phyloP scores from a whole-genome alignment of 345 rosid species.

The Capsella bursapastoris region DNA sequence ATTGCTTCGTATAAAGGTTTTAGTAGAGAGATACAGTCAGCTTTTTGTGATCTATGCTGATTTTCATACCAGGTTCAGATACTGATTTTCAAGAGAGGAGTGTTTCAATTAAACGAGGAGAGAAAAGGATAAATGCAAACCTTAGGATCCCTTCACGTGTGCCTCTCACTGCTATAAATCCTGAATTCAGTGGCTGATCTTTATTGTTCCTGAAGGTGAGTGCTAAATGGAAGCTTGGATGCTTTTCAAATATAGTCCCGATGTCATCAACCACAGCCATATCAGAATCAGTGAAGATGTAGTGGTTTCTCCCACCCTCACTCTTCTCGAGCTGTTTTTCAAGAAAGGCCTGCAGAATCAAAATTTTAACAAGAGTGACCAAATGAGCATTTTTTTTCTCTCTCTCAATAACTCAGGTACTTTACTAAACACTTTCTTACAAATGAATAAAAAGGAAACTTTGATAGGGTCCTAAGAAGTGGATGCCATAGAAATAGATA shows the following conservation, averaged over 20 bases:
- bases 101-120: conserved; percentile 3
- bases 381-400: not conserved
- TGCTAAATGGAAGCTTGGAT: conserved; percentile 74
- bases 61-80: not conserved
- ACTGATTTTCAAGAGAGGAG: not conserved
- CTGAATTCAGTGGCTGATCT: conserved; percentile 94
- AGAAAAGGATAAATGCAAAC: conserved; percentile 44
- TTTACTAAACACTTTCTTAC: not conserved
- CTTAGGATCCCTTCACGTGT: conserved; percentile 74
- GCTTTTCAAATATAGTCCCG: conserved; percentile 58
- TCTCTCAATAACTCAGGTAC: not conserved
- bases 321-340: conserved; percentile 60
- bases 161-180: conserved; percentile 93
- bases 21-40: too few relatives aligned
- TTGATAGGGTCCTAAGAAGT: not conserved
- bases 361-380: not conserved
- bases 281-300: conserved; percentile 90
- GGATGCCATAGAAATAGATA: conserved; percentile 2
- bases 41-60: not conserved
- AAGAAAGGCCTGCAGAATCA: conserved; percentile 64
- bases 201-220: conserved; percentile 94
- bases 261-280: conserved; percentile 79
- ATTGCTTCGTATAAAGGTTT: not conserved
- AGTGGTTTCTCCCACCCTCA: conserved; percentile 55
- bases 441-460: not conserved